Percentiles rank a stretch among this genome's conserved stretches.
These are phyloP conservation scores for Symbiodinium pilosum DNA, from an alignment of 73 alveolate species.

Conservation along the genomic window DNA sequence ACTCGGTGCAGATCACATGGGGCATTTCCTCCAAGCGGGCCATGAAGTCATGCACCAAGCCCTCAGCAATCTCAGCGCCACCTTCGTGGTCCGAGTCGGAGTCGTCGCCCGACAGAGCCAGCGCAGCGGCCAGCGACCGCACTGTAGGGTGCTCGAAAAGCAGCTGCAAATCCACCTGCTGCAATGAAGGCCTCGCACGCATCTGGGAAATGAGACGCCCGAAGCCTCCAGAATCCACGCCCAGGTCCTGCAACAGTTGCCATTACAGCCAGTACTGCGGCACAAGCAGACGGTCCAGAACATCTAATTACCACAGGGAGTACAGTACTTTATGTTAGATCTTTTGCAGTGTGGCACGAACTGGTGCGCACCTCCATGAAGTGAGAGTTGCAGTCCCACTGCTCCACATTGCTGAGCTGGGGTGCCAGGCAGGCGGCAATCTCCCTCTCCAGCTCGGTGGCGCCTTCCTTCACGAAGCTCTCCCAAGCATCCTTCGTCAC, in stretches of 20 bases:
- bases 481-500: conserved; percentile 53
- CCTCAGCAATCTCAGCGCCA: not conserved
- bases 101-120: not conserved
- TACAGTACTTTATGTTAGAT: not conserved
- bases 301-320: not conserved
- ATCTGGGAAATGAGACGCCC: conserved; percentile 38
- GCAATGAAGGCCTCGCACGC: not conserved
- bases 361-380: conserved; percentile 45
- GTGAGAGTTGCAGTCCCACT: conserved; percentile 37
- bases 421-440: conserved; percentile 9
- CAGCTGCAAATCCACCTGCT: conserved; percentile 43
- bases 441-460: conserved; percentile 46
- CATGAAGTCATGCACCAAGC: not conserved
- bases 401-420: conserved; percentile 34
- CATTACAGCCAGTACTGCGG: not conserved
- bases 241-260: conserved; percentile 39
- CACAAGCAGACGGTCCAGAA: not conserved
- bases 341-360: not conserved
- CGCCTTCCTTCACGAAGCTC: conserved; percentile 20
- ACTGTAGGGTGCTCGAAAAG: conserved; percentile 69
- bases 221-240: conserved; percentile 66
- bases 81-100: conserved; percentile 6
- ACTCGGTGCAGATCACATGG: not conserved
- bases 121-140: conserved; percentile 11
- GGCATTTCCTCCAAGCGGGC: not conserved